Evolutionary conservation across 1,284 basidiomycete genomes (phyloP).

Genomic region (Psilocybe mexicana): DNA sequence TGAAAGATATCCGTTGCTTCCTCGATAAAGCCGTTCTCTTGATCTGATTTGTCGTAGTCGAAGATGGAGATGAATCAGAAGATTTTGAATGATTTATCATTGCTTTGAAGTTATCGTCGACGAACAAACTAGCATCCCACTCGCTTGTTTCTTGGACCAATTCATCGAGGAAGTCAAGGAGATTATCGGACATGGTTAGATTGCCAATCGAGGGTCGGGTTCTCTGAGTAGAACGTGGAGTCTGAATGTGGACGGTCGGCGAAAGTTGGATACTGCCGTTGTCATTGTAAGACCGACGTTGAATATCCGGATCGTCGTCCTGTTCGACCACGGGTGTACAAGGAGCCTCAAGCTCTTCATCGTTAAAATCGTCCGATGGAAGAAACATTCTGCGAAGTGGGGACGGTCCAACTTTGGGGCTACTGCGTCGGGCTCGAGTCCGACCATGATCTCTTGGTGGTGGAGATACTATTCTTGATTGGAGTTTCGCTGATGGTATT

Average conservation of each 20-base stretch:
- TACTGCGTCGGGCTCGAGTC: slow-evolving; percentile 25
- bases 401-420: slow-evolving; percentile 42
- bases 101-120: slow-evolving; percentile 45
- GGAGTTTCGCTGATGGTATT: neutral
- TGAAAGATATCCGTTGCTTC: slow-evolving; percentile 6
- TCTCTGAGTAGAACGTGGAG: neutral
- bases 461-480: neutral
- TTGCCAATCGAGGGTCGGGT: neutral
- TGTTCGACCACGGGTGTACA: neutral
- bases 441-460: neutral
- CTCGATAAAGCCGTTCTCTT: slow-evolving; percentile 1
- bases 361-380: neutral
- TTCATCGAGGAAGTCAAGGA: slow-evolving; percentile 43
- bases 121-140: slow-evolving; percentile 48
- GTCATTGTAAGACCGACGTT: neutral
- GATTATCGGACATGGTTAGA: neutral
- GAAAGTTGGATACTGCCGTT: neutral
- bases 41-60: neutral
- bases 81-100: slow-evolving; percentile 38
- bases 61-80: neutral
- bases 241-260: neutral
- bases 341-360: neutral
- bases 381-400: slow-evolving; percentile 42
- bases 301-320: neutral
- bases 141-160: slow-evolving; percentile 47